Conservation (phyloP, 495 filamentous ascomycete genomes). For the Aspergillus sclerotiicarbonarius region DNA sequence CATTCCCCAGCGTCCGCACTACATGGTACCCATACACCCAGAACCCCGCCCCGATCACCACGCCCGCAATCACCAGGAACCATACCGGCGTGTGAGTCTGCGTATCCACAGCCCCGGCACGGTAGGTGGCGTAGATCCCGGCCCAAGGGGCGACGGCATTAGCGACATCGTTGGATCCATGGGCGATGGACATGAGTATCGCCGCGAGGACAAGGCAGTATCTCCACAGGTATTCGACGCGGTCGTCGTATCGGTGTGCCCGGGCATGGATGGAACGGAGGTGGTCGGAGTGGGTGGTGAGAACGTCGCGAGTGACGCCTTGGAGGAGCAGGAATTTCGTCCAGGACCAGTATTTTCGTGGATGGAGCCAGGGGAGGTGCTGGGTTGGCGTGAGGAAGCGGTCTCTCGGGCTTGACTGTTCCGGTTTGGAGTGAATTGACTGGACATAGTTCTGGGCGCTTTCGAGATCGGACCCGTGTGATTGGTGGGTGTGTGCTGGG, state of each 20-base stretch:
- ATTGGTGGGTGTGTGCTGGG: too few species aligned
- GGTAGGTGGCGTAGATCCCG: constrained; percentile 58
- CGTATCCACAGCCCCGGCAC: constrained; percentile 38
- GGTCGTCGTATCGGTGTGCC: constrained; percentile 65
- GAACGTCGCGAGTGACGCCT: constrained; percentile 60
- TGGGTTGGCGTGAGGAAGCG: constrained; percentile 35
- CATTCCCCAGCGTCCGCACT: constrained; percentile 66
- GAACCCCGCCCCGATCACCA: constrained; percentile 58
- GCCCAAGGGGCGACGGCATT: constrained; percentile 71
- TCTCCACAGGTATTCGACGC: constrained; percentile 67
- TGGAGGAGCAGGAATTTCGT: constrained; percentile 50
- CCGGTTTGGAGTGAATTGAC: too few species aligned
- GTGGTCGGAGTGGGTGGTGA: constrained; percentile 44
- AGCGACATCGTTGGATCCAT: constrained; percentile 73
- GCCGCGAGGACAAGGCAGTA: constrained; percentile 70
- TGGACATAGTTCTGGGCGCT: constrained; percentile 7
- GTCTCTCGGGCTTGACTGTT: constrained; percentile 29
- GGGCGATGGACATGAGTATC: constrained; percentile 67
- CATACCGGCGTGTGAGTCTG: constrained; percentile 61
- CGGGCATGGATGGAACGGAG: constrained; percentile 58
- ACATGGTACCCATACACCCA: constrained; percentile 74
- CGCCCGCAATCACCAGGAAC: constrained; percentile 61
- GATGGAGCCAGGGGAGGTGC: constrained; percentile 27
- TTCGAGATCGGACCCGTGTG: background rate
- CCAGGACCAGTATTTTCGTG: constrained; percentile 38